Conservation (phyloP, 768 basidiomycete genomes). For the Suillus occidentalis region DNA sequence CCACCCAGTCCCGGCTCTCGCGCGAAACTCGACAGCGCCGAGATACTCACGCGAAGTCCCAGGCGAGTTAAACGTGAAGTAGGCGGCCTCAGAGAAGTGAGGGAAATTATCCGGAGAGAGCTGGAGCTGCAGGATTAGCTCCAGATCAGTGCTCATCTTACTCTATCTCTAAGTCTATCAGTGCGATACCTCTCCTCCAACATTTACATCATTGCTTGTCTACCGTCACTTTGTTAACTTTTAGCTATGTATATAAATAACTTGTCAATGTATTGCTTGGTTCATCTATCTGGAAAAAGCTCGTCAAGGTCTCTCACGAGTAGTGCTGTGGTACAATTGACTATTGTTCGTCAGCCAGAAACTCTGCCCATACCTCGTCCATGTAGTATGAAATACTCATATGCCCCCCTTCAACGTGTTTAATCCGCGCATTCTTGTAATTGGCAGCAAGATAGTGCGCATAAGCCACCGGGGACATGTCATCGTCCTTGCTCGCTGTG, state of each 20-base stretch:
- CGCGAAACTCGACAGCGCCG: constrained; percentile 58
- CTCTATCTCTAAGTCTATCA: constrained; percentile 13
- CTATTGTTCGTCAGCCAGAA: constrained; percentile 20
- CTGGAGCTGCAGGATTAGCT: constrained; percentile 63
- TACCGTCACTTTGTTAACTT: not conserved
- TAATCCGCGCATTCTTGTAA: constrained; percentile 45
- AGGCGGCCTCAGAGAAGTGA: constrained; percentile 74
- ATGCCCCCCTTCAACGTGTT: constrained; percentile 49
- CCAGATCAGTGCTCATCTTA: constrained; percentile 12
- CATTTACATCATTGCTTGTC: constrained; percentile 21
- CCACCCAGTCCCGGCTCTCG: constrained; percentile 52
- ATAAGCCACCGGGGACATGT: constrained; percentile 41
- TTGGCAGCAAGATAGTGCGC: constrained; percentile 48
- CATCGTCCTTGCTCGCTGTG: constrained; percentile 43
- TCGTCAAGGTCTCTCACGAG: not conserved
- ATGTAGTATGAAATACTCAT: constrained; percentile 45
- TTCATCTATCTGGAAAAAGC: not conserved
- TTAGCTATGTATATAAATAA: not conserved
- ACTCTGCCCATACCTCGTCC: constrained; percentile 46
- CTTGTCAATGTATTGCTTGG: constrained; percentile 5
- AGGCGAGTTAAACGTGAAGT: constrained; percentile 66
- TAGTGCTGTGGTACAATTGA: not conserved
- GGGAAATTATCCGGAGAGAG: constrained; percentile 80
- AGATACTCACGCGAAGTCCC: constrained; percentile 69
- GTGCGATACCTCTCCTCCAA: constrained; percentile 19